Evolutionary conservation across 768 basidiomycete genomes (phyloP).

Genomic region (Mycena chlorophos): DNA sequence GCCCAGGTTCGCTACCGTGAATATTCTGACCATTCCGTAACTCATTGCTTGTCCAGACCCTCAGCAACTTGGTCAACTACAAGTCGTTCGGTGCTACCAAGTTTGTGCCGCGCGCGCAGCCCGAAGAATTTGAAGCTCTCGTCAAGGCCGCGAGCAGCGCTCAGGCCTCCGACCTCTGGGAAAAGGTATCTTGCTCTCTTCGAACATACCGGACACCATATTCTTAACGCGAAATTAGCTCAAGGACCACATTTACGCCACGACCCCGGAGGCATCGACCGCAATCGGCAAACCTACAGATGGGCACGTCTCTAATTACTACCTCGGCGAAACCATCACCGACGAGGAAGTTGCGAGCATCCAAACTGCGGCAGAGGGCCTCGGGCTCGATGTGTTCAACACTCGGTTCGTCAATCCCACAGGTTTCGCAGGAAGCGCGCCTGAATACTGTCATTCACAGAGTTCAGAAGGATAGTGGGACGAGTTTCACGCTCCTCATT

Average conservation of each 20-base stretch:
- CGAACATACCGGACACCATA: neutral
- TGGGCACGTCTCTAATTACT: slow-evolving; percentile 85
- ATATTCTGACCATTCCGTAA: slow-evolving; percentile 1
- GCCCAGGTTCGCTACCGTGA: slow-evolving; percentile 55
- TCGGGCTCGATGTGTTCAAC: slow-evolving; percentile 76
- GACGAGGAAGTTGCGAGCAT: slow-evolving; percentile 78
- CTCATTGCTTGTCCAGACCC: slow-evolving; percentile 36
- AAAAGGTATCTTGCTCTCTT: neutral
- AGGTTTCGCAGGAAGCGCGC: neutral
- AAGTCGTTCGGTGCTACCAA: slow-evolving; percentile 85
- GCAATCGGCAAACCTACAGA: slow-evolving; percentile 77
- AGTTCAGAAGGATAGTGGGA: slow-evolving; percentile 64
- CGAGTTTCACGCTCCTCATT: slow-evolving; percentile 68
- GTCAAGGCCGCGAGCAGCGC: slow-evolving; percentile 65
- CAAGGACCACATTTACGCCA: slow-evolving; percentile 71
- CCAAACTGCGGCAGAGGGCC: slow-evolving; percentile 72
- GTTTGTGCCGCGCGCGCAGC: slow-evolving; percentile 70
- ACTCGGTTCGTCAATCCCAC: slow-evolving; percentile 56
- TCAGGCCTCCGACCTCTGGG: slow-evolving; percentile 19
- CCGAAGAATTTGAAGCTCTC: slow-evolving; percentile 62
- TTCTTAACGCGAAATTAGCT: slow-evolving; percentile 44
- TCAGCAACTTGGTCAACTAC: slow-evolving; percentile 73
- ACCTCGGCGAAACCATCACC: slow-evolving; percentile 69
- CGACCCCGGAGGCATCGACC: slow-evolving; percentile 61
- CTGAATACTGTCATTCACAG: slow-evolving; percentile 35